phyloP scores from a whole-genome alignment of 495 filamentous ascomycete genomes.

The Astrothelium macrocarpum region DNA sequence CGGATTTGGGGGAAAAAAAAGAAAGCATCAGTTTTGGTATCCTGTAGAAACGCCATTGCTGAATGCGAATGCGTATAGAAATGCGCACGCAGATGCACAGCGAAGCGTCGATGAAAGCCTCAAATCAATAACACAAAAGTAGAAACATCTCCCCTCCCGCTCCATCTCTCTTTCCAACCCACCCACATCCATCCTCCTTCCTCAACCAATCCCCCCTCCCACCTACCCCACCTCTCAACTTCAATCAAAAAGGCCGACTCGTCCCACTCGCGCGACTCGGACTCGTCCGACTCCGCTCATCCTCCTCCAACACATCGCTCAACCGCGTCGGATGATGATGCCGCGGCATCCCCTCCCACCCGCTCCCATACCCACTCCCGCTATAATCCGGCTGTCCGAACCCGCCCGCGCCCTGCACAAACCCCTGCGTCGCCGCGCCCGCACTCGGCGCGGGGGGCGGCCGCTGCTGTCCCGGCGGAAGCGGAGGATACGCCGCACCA shows the following conservation, averaged over 20 bases:
- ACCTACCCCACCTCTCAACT: no score
- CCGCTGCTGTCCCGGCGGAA: conserved; percentile 18
- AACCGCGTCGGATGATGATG: conserved; percentile 92
- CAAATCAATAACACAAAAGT: not conserved
- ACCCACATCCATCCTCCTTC: not conserved
- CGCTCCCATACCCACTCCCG: conserved; percentile 55
- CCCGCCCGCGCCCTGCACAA: conserved; percentile 12
- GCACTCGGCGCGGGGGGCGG: conserved; percentile 19
- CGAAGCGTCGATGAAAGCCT: not conserved
- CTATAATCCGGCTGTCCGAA: conserved; percentile 40
- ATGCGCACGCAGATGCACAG: not conserved
- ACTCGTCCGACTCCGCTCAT: conserved; percentile 58
- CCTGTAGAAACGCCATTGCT: not conserved
- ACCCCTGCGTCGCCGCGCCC: conserved; percentile 4
- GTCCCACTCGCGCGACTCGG: conserved; percentile 43
- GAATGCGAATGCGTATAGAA: not conserved
- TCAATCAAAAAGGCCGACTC: not conserved
- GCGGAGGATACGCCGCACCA: no score
- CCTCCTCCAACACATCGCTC: conserved; percentile 87
- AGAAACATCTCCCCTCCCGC: not conserved
- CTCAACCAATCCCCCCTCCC: not conserved
- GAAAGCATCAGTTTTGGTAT: not conserved
- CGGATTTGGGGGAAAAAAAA: conserved; percentile 8
- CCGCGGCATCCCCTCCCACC: conserved; percentile 72
- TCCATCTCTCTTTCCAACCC: not conserved